Evolutionary conservation across 768 basidiomycete genomes (phyloP), one percentile per base, ranked within the genome.

Genomic region (Tricholoma hemisulphureum): DNA sequence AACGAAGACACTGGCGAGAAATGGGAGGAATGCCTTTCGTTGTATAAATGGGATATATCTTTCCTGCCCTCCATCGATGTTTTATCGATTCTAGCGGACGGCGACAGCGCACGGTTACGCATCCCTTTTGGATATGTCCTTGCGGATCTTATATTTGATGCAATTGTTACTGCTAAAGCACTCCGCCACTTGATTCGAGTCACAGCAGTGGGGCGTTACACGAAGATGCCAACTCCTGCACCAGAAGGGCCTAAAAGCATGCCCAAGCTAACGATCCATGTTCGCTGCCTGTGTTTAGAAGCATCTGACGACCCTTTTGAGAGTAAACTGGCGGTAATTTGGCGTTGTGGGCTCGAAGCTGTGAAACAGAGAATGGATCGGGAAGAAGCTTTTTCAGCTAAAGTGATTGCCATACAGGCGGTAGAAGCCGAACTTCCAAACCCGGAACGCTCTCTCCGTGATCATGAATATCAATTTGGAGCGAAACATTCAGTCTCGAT

Each of bases 251-350:
- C 94, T 0, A 97, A 93, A 71, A 63, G 67, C 0, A 72, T 94
- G 2, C 93, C 93, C 0, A 77, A 79, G 54, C 67, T 95, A 45
- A 73, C 74, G 0, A 66, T 96, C 45, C 74, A 68, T 9, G 70
- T 95, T 51, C 77, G 79, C n/a, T 77, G 77, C 43, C 65, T 96
- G 31, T 85, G 83, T 49, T 65, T 92, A 8, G 94, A 97, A 70
- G 86, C 86, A 23, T 83, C 85, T 21, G 95, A 98, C 69, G 91
- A 94, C 63, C 83, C 87, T 1, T 84, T 97, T 56, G 95, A 98
- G 71, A 80, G 83, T 14, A 83, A 79, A 58, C 72, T 97, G 18
- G 89, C 84, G 32, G 76, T 89, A 8, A 89, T 93, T 28, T 91
- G 84, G 79, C 78, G 83, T 58, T 81, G 84, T 49, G 94, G 93